phyloP scores from a whole-genome alignment of 2,329 filamentous ascomycete species.

The Neopestalotiopsis clavispora region DNA sequence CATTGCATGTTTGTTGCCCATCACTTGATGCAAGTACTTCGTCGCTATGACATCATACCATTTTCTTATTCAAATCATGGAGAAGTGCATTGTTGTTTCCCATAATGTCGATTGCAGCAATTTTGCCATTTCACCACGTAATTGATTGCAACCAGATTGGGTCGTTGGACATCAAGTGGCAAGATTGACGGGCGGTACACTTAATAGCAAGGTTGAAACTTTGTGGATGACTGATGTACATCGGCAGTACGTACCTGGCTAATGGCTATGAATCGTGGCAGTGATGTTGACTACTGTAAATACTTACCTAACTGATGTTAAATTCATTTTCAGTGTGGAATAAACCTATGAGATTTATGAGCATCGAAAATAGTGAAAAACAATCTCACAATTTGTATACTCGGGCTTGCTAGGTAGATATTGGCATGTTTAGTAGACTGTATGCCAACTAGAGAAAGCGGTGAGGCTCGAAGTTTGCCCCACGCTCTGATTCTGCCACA shows the following conservation, averaged over 20 bases:
- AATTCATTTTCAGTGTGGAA: too few species aligned
- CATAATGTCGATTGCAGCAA: background rate
- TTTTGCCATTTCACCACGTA: background rate
- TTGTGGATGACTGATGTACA: background rate
- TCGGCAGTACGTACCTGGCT: too few species aligned
- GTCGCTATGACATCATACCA: slow-evolving; percentile 17
- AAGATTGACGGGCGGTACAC: background rate
- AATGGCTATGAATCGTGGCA: too few species aligned
- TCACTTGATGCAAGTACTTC: slow-evolving; percentile 3
- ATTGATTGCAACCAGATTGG: background rate
- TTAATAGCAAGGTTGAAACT: background rate
- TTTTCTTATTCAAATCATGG: background rate
- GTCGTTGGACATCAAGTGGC: background rate
- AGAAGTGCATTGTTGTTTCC: background rate
- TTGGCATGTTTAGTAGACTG: too few species aligned
- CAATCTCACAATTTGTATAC: too few species aligned
- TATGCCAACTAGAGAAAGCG: background rate
- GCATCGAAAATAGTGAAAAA: too few species aligned
- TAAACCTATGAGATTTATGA: too few species aligned
- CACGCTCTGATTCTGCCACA: slow-evolving; percentile 17
- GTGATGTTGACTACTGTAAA: too few species aligned
- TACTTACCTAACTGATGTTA: too few species aligned
- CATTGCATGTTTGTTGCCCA: background rate
- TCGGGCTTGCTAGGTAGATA: too few species aligned
- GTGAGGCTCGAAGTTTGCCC: slow-evolving; percentile 9